Evolutionary conservation across 805 yeast species (phyloP).

Genomic region (Zygosaccharomyces gambellarensis): DNA sequence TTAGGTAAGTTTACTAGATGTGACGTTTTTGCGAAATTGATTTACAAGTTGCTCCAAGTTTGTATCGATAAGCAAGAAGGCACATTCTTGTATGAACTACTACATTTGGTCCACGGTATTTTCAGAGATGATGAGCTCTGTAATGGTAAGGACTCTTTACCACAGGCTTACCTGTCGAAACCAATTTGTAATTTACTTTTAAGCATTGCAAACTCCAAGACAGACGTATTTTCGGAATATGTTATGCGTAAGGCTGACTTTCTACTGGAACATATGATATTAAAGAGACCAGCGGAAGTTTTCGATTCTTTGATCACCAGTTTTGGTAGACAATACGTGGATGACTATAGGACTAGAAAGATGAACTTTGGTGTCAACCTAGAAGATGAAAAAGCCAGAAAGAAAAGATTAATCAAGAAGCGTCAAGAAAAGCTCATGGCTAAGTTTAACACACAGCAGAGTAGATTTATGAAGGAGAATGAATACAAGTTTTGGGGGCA

Average conservation of each 20-base stretch:
- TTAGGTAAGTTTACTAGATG: conserved; percentile 52
- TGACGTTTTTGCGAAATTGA: conserved; percentile 48
- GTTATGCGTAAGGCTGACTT: conserved; percentile 52
- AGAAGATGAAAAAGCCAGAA: conserved; percentile 51
- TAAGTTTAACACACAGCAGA: conserved; percentile 68
- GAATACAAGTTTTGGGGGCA: conserved; percentile 29
- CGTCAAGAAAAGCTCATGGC: conserved; percentile 58
- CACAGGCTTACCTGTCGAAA: conserved; percentile 45
- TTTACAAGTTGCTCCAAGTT: conserved; percentile 53
- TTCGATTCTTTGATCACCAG: conserved; percentile 48
- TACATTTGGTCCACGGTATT: conserved; percentile 67
- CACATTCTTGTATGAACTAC: conserved; percentile 50
- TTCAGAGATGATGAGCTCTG: conserved; percentile 45
- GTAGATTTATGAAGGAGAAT: conserved; percentile 59
- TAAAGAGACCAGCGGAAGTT: conserved; percentile 44
- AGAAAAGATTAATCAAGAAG: conserved; percentile 53
- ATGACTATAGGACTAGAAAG: conserved; percentile 45
- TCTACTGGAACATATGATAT: conserved; percentile 47
- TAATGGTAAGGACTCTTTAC: conserved; percentile 39
- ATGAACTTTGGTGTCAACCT: conserved; percentile 36
- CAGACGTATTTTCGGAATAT: conserved; percentile 41
- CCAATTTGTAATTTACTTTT: conserved; percentile 56
- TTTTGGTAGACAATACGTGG: conserved; percentile 53
- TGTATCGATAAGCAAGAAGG: conserved; percentile 50
- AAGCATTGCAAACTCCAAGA: conserved; percentile 43